phyloP scores from a whole-genome alignment of 352 stramenopile genomes.

The Globisporangium recalcitrans region DNA sequence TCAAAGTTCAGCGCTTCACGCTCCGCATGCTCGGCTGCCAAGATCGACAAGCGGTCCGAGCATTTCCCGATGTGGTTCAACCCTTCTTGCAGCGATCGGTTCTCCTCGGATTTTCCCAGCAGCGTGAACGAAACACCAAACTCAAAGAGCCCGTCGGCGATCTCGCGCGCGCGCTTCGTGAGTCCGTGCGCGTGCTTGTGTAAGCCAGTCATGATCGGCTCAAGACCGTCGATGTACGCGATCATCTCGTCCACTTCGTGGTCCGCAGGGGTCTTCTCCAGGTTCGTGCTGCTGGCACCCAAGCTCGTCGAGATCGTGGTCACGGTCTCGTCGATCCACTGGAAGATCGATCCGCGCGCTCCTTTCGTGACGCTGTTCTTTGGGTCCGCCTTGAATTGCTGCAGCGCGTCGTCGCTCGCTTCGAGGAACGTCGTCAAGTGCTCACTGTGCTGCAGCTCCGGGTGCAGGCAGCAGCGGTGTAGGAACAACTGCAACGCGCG shows the following conservation, averaged over 20 bases:
- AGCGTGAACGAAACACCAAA: constrained; percentile 95
- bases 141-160: constrained; percentile 95
- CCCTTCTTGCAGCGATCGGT: constrained; percentile 88
- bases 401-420: constrained; percentile 63
- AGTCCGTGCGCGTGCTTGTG: constrained; percentile 92
- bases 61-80: constrained; percentile 91
- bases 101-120: constrained; percentile 92
- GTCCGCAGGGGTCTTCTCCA: constrained; percentile 89
- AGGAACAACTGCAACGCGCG: constrained; percentile 80
- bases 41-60: constrained; percentile 87
- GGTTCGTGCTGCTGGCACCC: constrained; percentile 35
- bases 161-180: constrained; percentile 92
- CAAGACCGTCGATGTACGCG: constrained; percentile 93
- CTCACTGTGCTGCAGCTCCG: constrained; percentile 79
- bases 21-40: constrained; percentile 91
- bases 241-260: constrained; percentile 95
- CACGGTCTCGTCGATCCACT: constrained; percentile 87
- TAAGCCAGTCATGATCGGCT: constrained; percentile 94
- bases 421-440: constrained; percentile 85
- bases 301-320: constrained; percentile 78
- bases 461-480: constrained; percentile 69
- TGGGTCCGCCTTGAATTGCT: constrained; percentile 59
- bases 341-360: constrained; percentile 63
- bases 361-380: constrained; percentile 46
- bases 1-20: constrained; percentile 92